These are phyloP conservation scores for Pythium diclinum DNA, from an alignment of 352 stramenopile species.

Conservation along the genomic window DNA sequence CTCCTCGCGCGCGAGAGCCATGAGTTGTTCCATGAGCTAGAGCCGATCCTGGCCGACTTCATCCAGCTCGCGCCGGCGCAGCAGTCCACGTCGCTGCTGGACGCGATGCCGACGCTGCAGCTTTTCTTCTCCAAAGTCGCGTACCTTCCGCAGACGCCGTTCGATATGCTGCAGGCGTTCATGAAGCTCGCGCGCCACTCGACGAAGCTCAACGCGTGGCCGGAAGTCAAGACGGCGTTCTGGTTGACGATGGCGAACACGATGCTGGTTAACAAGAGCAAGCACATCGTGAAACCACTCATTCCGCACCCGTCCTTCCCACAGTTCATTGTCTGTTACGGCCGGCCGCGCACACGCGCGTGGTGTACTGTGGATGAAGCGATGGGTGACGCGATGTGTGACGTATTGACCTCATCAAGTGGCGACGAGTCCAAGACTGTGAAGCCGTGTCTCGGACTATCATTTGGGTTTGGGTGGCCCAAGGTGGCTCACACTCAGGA, in stretches of 20 bases:
- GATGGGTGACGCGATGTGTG: not conserved
- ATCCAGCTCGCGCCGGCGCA: not conserved
- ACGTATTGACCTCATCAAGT: not conserved
- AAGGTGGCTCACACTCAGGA: not conserved
- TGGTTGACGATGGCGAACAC: not conserved
- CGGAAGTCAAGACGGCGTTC: not conserved
- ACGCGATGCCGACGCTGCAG: not conserved
- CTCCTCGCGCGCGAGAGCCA: constrained; percentile 3
- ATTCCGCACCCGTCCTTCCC: not conserved
- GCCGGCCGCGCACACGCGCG: not conserved
- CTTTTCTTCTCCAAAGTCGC: not conserved
- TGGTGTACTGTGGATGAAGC: not conserved
- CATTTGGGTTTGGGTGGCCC: not conserved
- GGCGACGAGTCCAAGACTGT: no score
- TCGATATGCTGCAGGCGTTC: not conserved
- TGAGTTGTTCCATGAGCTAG: not conserved
- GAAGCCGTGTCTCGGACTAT: not conserved
- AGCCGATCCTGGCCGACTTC: not conserved
- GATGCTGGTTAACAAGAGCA: not conserved
- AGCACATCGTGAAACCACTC: not conserved
- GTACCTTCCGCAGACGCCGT: not conserved
- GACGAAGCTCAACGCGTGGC: not conserved
- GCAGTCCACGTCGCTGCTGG: not conserved
- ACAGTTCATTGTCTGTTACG: not conserved
- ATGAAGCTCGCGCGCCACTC: not conserved